phyloP scores from a whole-genome alignment of 805 yeast genomes.

The Barnettozyma californica region DNA sequence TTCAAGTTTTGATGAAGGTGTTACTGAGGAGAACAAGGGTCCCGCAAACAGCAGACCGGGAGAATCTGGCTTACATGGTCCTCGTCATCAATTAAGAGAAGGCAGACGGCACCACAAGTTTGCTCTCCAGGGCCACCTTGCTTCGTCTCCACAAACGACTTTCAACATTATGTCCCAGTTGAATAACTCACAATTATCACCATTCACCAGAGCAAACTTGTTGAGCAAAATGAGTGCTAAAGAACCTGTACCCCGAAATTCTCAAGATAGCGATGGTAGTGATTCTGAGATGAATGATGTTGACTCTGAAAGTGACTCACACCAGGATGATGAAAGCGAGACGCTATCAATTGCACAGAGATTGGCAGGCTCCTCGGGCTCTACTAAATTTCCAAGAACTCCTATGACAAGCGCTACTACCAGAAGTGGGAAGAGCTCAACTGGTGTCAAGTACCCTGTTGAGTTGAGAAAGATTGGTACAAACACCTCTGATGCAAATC shows the following conservation, averaged over 20 bases:
- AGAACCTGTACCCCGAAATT: neutral
- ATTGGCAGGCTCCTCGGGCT: neutral
- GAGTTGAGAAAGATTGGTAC: neutral
- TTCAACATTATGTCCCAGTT: constrained; percentile 5
- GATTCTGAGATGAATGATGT: constrained; percentile 26
- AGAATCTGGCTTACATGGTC: neutral
- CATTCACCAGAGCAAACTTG: constrained; percentile 20
- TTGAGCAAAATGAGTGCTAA: constrained; percentile 14
- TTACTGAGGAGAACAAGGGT: neutral
- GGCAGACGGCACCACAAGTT: neutral
- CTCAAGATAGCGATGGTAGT: constrained; percentile 20
- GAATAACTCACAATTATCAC: constrained; percentile 17
- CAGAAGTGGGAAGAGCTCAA: neutral
- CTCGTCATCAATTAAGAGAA: neutral
- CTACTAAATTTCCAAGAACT: neutral
- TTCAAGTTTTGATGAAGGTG: constrained; percentile 10
- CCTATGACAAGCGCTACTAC: neutral
- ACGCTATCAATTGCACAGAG: constrained; percentile 5
- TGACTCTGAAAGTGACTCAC: constrained; percentile 20
- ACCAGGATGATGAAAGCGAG: constrained; percentile 13
- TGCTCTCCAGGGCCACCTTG: neutral
- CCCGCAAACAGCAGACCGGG: constrained; percentile 3
- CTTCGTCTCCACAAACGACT: constrained; percentile 6
- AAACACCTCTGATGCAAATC: neutral
- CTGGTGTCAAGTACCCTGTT: neutral